Percentiles rank a stretch among this genome's conserved stretches.
phyloP scores from a whole-genome alignment of 768 basidiomycete species.

The Steccherinum ochraceum region DNA sequence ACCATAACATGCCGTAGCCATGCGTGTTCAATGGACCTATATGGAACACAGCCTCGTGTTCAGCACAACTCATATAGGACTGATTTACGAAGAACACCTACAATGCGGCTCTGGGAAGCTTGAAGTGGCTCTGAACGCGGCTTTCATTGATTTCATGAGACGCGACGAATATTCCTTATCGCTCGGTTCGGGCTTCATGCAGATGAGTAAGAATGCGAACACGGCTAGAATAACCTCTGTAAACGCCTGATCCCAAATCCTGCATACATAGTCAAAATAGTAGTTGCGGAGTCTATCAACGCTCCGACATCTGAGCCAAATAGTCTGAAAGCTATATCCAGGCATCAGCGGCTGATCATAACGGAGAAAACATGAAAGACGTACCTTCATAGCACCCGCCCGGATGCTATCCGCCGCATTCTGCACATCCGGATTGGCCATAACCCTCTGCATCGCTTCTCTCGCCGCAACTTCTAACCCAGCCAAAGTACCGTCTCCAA shows the following conservation, averaged over 20 bases:
- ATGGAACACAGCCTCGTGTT: neutral
- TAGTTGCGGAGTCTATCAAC: slow-evolving; percentile 17
- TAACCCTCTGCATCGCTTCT: slow-evolving; percentile 66
- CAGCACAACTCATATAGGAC: neutral
- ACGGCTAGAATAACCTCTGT: neutral
- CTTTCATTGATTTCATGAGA: too few species aligned
- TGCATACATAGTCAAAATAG: neutral
- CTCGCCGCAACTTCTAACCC: slow-evolving; percentile 58
- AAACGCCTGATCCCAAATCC: neutral
- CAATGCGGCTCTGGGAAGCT: neutral
- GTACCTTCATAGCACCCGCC: slow-evolving; percentile 75
- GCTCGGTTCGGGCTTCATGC: too few species aligned
- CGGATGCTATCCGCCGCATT: slow-evolving; percentile 75
- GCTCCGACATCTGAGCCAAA: slow-evolving; percentile 60
- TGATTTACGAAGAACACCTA: neutral
- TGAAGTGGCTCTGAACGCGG: neutral
- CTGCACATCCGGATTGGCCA: slow-evolving; percentile 86
- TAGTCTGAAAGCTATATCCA: slow-evolving; percentile 35
- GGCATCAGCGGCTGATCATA: slow-evolving; percentile 35
- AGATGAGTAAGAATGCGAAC: too few species aligned
- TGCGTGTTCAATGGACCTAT: neutral
- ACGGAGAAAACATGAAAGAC: slow-evolving; percentile 22
- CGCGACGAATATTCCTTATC: too few species aligned
- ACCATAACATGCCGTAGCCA: neutral
- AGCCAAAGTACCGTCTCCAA: slow-evolving; percentile 45